phyloP scores from a whole-genome alignment of 495 filamentous ascomycete species.

The Jackrogersella multiformis region DNA sequence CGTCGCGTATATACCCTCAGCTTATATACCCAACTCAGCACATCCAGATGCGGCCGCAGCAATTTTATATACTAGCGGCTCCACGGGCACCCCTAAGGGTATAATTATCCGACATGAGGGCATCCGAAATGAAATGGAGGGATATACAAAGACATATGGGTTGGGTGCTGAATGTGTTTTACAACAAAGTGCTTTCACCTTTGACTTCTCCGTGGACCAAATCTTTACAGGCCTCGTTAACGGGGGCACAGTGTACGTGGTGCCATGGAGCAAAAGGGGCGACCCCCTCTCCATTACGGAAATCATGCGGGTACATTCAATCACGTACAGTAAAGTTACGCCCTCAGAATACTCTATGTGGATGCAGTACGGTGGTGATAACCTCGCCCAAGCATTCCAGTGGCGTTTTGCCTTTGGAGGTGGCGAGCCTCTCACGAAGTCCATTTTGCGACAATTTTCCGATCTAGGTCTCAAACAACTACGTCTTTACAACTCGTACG shows the following conservation, averaged over 20 bases:
- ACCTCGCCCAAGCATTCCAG: neutral
- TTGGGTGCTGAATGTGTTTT: conserved; percentile 35
- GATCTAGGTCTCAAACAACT: neutral
- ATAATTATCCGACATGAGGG: conserved; percentile 39
- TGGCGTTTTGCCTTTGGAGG: no score
- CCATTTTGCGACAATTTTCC: neutral
- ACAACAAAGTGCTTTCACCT: conserved; percentile 44
- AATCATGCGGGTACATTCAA: conserved; percentile 37
- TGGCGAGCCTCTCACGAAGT: no score
- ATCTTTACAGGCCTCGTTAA: conserved; percentile 39
- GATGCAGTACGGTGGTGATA: no score
- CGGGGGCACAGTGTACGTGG: conserved; percentile 42
- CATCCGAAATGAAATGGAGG: conserved; percentile 36
- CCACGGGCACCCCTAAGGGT: neutral
- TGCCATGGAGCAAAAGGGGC: conserved; percentile 22
- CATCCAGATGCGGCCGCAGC: neutral
- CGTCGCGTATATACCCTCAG: neutral
- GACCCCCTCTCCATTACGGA: conserved; percentile 39
- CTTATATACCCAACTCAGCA: neutral
- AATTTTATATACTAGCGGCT: neutral
- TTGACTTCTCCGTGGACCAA: conserved; percentile 46
- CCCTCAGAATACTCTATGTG: conserved; percentile 14
- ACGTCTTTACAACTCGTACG: neutral
- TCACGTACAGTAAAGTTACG: no score
- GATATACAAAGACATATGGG: conserved; percentile 3